Conservation (phyloP, 352 stramenopile genomes). For the Pythium aquatile region DNA sequence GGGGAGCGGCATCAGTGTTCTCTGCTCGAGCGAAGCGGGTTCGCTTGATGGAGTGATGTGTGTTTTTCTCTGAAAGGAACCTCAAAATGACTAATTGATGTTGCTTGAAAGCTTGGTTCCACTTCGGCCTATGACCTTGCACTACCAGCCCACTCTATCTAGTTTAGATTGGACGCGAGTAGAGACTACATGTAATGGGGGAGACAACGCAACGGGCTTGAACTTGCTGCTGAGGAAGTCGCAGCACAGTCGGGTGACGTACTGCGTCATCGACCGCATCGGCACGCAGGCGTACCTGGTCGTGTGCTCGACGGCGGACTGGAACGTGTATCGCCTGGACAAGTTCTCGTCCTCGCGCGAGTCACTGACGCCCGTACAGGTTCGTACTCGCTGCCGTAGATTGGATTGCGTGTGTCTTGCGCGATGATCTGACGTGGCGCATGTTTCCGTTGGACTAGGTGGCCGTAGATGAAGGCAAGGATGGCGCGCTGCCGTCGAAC, state of each 20-base stretch:
- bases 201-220: background rate
- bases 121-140: no score
- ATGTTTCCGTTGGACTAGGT: conserved; percentile 34
- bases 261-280: conserved; percentile 63
- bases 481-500: conserved; percentile 35
- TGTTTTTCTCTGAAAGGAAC: no score
- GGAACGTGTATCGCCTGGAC: conserved; percentile 64
- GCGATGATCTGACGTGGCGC: background rate
- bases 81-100: no score
- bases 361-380: conserved; percentile 80
- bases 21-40: no score
- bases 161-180: no score
- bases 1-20: no score
- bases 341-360: conserved; percentile 40
- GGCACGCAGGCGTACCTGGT: conserved; percentile 45
- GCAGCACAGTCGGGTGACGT: conserved; percentile 48
- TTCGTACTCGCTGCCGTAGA: conserved; percentile 93
- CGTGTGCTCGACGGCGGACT: conserved; percentile 53
- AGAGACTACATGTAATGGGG: no score
- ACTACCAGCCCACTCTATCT: no score
- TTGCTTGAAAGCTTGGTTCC: no score
- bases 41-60: no score
- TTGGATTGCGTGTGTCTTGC: background rate
- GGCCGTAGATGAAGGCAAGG: conserved; percentile 40
- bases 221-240: conserved; percentile 7